Conservation (phyloP, 2,329 filamentous ascomycete species). For the Diaporthe sp. region DNA sequence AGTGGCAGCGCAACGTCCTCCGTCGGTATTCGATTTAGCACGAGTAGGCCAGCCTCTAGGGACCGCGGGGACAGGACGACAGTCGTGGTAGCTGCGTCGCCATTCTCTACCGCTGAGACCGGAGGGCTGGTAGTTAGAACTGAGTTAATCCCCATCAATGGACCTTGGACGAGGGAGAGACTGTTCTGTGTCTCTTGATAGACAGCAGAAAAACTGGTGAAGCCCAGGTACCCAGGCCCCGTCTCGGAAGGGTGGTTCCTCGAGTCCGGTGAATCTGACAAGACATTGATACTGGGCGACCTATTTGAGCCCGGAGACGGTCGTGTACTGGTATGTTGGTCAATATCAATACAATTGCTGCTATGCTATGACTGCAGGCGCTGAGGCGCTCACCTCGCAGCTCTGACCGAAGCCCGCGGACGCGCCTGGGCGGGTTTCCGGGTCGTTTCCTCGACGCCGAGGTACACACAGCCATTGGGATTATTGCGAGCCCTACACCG, state of each 20-base stretch:
- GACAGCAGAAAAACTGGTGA: conserved; percentile 57
- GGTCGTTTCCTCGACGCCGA: conserved; percentile 37
- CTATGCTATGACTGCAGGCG: not conserved
- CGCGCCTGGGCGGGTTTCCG: conserved; percentile 35
- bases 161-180: conserved; percentile 50
- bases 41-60: conserved; percentile 52
- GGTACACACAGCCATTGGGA: conserved; percentile 52
- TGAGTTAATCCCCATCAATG: conserved; percentile 24
- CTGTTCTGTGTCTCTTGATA: conserved; percentile 57
- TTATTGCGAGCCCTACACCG: conserved; percentile 54
- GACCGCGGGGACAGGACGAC: conserved; percentile 44
- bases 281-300: not conserved
- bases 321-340: not conserved
- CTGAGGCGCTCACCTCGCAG: not conserved
- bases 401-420: not conserved
- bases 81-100: not conserved
- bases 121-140: not conserved
- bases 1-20: conserved; percentile 42
- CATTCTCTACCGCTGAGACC: not conserved
- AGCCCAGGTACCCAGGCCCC: conserved; percentile 57
- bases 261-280: conserved; percentile 18
- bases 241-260: conserved; percentile 21
- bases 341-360: not conserved
- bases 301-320: not conserved
- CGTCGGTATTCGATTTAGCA: conserved; percentile 53